Conservation (phyloP, 2,329 filamentous ascomycete species). For the Dissoconium aciculare region DNA sequence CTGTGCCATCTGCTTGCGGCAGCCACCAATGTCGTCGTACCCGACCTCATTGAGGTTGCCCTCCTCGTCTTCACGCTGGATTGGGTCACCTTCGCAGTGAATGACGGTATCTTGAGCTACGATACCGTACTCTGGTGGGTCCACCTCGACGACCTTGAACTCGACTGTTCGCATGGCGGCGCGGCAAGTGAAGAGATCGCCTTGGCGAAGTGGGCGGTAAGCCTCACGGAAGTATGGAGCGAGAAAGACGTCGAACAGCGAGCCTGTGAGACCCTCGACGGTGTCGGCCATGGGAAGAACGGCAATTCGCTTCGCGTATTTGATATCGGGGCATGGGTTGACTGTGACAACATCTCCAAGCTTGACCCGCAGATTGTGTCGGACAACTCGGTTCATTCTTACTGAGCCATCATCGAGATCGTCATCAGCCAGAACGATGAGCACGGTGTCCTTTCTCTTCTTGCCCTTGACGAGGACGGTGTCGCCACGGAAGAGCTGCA, state of each 20-base stretch:
- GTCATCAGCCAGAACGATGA: conserved; percentile 94
- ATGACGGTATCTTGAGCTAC: conserved; percentile 98
- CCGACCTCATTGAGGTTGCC: conserved; percentile 98
- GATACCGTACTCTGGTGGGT: conserved; percentile 95
- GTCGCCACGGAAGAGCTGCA: conserved; percentile 96
- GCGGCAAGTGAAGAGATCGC: conserved; percentile 91
- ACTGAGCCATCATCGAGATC: conserved; percentile 95
- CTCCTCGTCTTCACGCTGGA: conserved; percentile 97
- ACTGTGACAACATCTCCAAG: conserved; percentile 96
- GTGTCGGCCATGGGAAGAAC: conserved; percentile 97
- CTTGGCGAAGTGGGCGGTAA: conserved; percentile 91
- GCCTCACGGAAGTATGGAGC: conserved; percentile 99
- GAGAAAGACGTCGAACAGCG: conserved; percentile 96
- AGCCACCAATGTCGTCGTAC: conserved; percentile 98
- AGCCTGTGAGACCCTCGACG: conserved; percentile 92
- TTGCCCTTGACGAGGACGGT: conserved; percentile 97
- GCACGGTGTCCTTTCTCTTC: conserved; percentile 97
- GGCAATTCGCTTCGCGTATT: conserved; percentile 99
- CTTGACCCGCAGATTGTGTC: conserved; percentile 96
- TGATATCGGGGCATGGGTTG: conserved; percentile 96
- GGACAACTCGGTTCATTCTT: conserved; percentile 94
- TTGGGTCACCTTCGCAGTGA: conserved; percentile 92
- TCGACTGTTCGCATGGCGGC: conserved; percentile 98
- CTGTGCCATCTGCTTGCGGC: conserved; percentile 99
- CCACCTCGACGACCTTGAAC: conserved; percentile 98